Base-by-base conservation (phyloP, 2,329 filamentous ascomycete species). In the Trichoderma aggressivum region DNA sequence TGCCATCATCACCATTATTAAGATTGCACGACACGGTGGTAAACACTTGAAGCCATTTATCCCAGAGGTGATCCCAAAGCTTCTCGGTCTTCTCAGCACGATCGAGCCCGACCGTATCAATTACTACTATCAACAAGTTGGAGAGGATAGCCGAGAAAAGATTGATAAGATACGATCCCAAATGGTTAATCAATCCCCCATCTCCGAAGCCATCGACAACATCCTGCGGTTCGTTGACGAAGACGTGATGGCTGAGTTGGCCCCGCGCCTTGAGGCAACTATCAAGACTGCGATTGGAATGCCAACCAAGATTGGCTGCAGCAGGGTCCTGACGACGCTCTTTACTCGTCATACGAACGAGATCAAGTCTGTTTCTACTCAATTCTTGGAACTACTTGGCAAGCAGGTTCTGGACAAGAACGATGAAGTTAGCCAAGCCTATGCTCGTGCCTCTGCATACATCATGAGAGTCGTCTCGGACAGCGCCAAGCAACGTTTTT, bases 301-400 rank as follows among this genome's bases (percentile, higher is more conserved):
- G 82, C 95, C 95, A 2, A 97, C 94, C 0, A 98, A 98, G 83
- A 92, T 98, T 61, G 96, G 94, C 47, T 97, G 94, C 77, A 92
- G 92, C 74, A 89, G 94, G 70, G 90, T 98, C 2, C 86, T 99
- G 36, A 92, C 93, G 8, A 94, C 93, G 0, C 86, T 99, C 8
- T 92, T 93, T 64, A 95, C 94, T 64, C 89, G 94, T 14, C 92
- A 95, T 74, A 89, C 88, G 43, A 86, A 90, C 47, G 84, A 94
- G 34, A 93, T 98, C 80, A 88, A 87, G 47, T 90, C 92, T 0
- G 90, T 94, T 76, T 91, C 93, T 14, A 89, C 92, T 73, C 85
- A 87, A 10, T 94, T 98, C 76, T 84, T 98, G 64, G 91, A 90
- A 74, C 79, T 94, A 11, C 87, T 97, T 74, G 89, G 94, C 76